Evolutionary conservation across 495 filamentous ascomycete species (phyloP).

Genomic region (Niebla homalea): DNA sequence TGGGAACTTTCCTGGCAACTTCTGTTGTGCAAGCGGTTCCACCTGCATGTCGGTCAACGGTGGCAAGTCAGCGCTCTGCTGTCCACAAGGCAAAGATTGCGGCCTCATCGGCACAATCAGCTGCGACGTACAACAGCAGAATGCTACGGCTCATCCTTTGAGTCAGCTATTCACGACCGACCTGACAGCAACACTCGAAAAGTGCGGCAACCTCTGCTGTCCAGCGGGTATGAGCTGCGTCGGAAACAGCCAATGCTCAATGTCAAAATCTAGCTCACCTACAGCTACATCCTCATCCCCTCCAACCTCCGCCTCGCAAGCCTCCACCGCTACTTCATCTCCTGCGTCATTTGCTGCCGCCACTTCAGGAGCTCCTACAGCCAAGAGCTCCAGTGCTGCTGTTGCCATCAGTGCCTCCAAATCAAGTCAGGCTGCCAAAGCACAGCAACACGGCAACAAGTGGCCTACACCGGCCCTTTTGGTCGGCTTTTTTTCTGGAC

Average conservation of each 20-base stretch:
- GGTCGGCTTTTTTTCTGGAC: constrained; percentile 52
- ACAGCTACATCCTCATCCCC: constrained; percentile 19
- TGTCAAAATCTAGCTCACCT: constrained; percentile 17
- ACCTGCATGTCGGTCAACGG: constrained; percentile 54
- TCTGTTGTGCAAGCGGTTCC: constrained; percentile 57
- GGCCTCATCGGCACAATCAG: constrained; percentile 51
- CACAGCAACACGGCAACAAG: constrained; percentile 13
- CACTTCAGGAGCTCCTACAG: constrained; percentile 5
- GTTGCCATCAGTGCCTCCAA: constrained; percentile 14
- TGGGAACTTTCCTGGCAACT: constrained; percentile 45
- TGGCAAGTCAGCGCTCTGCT: constrained; percentile 63
- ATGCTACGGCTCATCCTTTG: constrained; percentile 46
- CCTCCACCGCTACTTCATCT: constrained; percentile 21
- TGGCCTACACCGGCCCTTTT: constrained; percentile 42
- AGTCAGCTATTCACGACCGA: constrained; percentile 58
- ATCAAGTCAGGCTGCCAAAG: constrained; percentile 8
- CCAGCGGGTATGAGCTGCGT: constrained; percentile 68
- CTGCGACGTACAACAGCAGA: constrained; percentile 55
- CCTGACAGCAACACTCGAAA: constrained; percentile 37
- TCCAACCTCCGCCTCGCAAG: constrained; percentile 20
- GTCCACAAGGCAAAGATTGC: constrained; percentile 51
- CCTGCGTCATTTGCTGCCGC: constrained; percentile 16
- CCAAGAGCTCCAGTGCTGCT: constrained; percentile 1
- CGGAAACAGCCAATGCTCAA: constrained; percentile 24
- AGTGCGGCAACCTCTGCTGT: constrained; percentile 52